A percentile compares a stretch with the other conserved stretches of the same genome.
Conservation (phyloP, 2,329 filamentous ascomycete species). For the Claviceps monticola region DNA sequence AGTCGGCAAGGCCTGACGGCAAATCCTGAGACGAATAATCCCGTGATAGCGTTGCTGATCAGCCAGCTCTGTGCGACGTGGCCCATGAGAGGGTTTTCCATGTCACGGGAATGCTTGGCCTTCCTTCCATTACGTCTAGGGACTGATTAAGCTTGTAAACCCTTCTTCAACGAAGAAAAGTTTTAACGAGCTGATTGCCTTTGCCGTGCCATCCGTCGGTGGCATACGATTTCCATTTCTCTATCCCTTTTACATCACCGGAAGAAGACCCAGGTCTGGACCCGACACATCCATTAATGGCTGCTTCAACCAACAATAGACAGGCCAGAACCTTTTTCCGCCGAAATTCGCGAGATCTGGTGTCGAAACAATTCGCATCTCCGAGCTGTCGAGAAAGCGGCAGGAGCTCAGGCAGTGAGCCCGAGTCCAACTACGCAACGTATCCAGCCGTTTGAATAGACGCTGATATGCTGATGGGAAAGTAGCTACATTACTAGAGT, state of each 20-base stretch:
- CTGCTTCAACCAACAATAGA: not conserved
- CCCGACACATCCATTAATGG: too few relatives aligned
- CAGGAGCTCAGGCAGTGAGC: slow-evolving; percentile 28
- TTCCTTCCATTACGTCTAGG: too few relatives aligned
- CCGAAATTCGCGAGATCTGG: slow-evolving; percentile 7
- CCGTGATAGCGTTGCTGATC: not conserved
- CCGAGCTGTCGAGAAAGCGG: slow-evolving; percentile 24
- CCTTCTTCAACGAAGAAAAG: too few relatives aligned
- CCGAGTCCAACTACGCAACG: not conserved
- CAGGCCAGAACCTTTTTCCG: not conserved
- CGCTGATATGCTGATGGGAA: slow-evolving; percentile 10
- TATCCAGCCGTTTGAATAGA: not conserved
- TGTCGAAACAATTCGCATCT: slow-evolving; percentile 13
- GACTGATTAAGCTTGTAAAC: too few relatives aligned
- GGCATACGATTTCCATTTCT: too few relatives aligned
- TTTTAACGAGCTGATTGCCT: too few relatives aligned
- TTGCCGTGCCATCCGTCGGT: too few relatives aligned
- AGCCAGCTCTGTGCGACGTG: not conserved
- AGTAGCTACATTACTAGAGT: slow-evolving; percentile 40
- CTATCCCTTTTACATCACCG: too few relatives aligned
- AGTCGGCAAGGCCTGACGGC: too few relatives aligned
- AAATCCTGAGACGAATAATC: not conserved
- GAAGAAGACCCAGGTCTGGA: too few relatives aligned
- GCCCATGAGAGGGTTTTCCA: too few relatives aligned
- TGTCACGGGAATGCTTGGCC: not conserved